Conservation (phyloP, 352 stramenopile genomes). For the Phytopythium aichiense region DNA sequence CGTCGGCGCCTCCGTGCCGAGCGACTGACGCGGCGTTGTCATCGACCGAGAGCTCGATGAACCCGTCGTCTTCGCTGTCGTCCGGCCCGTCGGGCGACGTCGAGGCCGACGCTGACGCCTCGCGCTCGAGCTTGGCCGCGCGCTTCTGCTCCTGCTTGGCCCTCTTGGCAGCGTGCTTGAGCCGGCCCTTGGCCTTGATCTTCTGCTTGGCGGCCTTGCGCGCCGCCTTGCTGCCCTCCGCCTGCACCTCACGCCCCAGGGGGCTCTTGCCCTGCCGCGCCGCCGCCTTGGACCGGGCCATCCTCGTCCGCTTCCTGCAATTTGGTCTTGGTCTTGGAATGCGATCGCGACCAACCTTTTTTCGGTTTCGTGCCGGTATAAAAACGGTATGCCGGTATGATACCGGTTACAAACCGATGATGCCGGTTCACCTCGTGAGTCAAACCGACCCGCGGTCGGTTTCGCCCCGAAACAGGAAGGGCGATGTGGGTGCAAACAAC, state of each 20-base stretch:
- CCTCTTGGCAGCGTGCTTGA: conserved; percentile 44
- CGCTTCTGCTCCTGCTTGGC: conserved; percentile 51
- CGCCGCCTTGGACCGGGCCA: conserved; percentile 44
- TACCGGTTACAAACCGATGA: conserved; percentile 6
- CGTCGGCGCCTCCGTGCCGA: neutral
- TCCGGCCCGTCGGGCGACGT: conserved; percentile 14
- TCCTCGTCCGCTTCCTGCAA: conserved; percentile 7
- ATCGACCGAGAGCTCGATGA: conserved; percentile 38
- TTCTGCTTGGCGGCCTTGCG: conserved; percentile 53
- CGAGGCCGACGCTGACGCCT: conserved; percentile 3
- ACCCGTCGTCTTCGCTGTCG: conserved; percentile 35
- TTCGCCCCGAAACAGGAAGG: conserved; percentile 6
- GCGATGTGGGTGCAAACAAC: conserved; percentile 8
- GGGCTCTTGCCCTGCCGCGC: conserved; percentile 26
- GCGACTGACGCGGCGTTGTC: neutral
- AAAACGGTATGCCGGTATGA: conserved; percentile 6
- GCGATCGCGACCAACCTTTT: neutral
- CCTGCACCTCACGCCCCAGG: conserved; percentile 26
- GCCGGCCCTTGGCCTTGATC: conserved; percentile 56
- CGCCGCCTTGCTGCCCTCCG: conserved; percentile 23
- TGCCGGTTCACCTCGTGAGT: neutral
- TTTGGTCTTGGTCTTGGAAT: neutral
- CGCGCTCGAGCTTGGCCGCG: conserved; percentile 2
- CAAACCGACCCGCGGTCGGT: neutral
- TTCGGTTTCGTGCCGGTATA: neutral